phyloP scores from a whole-genome alignment of 345 rosid genomes.

The Gossypium sturtianum region DNA sequence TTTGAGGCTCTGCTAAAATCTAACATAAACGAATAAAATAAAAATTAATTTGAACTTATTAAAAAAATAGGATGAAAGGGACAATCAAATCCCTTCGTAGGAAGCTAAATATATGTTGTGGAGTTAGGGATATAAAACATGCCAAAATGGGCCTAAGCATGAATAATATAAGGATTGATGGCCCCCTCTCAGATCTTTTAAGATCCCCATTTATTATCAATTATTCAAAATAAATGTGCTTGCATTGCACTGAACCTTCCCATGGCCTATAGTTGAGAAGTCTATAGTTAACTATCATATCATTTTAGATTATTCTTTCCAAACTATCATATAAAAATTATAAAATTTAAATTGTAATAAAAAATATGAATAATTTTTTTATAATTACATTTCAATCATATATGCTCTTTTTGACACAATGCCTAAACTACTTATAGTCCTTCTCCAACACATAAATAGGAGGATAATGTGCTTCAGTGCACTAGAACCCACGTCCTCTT shows the following conservation, averaged over 20 bases:
- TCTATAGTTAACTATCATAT: not conserved
- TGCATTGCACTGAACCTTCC: not conserved
- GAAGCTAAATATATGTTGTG: not conserved
- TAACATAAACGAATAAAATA: too few species aligned
- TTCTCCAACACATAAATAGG: too few species aligned
- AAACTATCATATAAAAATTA: not conserved
- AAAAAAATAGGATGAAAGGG: too few species aligned
- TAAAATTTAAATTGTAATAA: not conserved
- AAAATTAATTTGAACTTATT: too few species aligned
- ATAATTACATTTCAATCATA: too few species aligned
- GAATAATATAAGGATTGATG: not conserved
- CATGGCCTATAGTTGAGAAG: not conserved
- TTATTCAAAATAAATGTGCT: not conserved
- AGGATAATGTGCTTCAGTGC: too few species aligned
- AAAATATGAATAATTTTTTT: not conserved
- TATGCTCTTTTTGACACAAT: too few species aligned
- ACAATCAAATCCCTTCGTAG: too few species aligned
- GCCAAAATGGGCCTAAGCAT: not conserved
- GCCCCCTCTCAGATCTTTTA: not conserved
- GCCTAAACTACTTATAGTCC: fast-evolving
- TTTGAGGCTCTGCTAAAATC: too few species aligned
- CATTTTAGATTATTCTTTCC: not conserved
- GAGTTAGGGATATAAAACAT: not conserved
- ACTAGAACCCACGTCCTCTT: too few species aligned
- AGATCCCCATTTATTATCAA: not conserved